phyloP scores from a whole-genome alignment of 1,284 basidiomycete genomes.

The Cutaneotrichosporon cutaneum region DNA sequence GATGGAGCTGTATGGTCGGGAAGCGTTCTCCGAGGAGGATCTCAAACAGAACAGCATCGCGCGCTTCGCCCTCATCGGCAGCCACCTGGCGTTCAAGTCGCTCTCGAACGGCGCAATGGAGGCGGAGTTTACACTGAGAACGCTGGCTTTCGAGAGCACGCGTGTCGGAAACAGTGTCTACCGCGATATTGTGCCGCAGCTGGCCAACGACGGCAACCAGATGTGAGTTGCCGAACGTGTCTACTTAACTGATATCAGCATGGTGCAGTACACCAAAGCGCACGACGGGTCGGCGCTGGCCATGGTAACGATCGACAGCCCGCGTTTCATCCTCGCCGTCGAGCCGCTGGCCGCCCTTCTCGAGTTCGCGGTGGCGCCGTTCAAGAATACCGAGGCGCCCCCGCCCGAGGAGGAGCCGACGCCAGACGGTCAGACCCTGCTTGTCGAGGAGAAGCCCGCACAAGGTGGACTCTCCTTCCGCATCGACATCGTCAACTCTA shows the following conservation, averaged over 20 bases:
- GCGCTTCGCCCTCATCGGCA: constrained; percentile 78
- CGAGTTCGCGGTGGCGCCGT: constrained; percentile 76
- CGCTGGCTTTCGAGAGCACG: constrained; percentile 89
- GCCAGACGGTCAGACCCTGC: constrained; percentile 15
- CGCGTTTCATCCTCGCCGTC: constrained; percentile 88
- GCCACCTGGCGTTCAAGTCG: constrained; percentile 76
- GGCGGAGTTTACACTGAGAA: constrained; percentile 81
- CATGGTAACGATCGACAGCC: constrained; percentile 87
- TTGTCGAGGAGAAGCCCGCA: constrained; percentile 26
- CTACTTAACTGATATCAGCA: constrained; percentile 51
- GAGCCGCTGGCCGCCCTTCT: constrained; percentile 88
- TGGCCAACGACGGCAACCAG: constrained; percentile 81
- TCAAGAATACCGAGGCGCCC: constrained; percentile 41
- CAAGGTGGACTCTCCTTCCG: constrained; percentile 60
- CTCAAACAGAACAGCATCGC: constrained; percentile 80
- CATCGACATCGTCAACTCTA: constrained; percentile 87
- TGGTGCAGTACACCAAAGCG: constrained; percentile 83
- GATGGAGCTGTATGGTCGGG: constrained; percentile 83
- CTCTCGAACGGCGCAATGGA: constrained; percentile 81
- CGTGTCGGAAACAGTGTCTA: constrained; percentile 79
- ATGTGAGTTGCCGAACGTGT: constrained; percentile 55
- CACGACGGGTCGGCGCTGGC: constrained; percentile 64
- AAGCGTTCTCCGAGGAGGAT: constrained; percentile 62
- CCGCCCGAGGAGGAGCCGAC: constrained; percentile 32
- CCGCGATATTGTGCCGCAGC: constrained; percentile 92